A percentile compares a stretch with the other conserved stretches of the same genome.
Evolutionary conservation across 192 early-diverging fungal genomes (phyloP).

Genomic region (Linnemannia hyalina): DNA sequence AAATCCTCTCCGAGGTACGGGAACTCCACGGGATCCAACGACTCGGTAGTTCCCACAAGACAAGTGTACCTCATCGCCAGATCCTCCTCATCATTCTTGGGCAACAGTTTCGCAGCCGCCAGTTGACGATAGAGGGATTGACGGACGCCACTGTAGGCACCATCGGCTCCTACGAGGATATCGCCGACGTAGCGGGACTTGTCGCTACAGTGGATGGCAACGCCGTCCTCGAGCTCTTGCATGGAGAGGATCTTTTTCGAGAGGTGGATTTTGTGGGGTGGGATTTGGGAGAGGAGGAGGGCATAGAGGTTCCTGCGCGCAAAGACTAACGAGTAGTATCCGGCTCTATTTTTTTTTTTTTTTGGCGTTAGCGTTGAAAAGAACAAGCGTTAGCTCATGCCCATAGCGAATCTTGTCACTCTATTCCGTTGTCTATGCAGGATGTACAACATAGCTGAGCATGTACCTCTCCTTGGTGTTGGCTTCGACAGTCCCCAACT

Average conservation of each 20-base stretch:
- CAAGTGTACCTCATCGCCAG: slow-evolving; percentile 29
- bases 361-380: not conserved
- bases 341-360: slow-evolving; percentile 14
- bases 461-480: slow-evolving; percentile 34
- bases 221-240: slow-evolving; percentile 20
- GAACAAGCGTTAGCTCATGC: not conserved
- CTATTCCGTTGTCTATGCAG: not conserved
- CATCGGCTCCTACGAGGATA: slow-evolving; percentile 39
- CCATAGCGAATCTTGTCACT: too few species aligned
- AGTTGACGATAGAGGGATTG: slow-evolving; percentile 25
- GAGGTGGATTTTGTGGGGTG: slow-evolving; percentile 34
- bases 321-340: slow-evolving; percentile 33
- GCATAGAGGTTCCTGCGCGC: slow-evolving; percentile 21
- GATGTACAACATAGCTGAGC: not conserved
- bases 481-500: slow-evolving; percentile 24
- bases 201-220: slow-evolving; percentile 29
- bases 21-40: not conserved
- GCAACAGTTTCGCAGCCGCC: slow-evolving; percentile 5
- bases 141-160: slow-evolving; percentile 32
- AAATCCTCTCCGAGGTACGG: slow-evolving; percentile 14
- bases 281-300: slow-evolving; percentile 29
- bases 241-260: slow-evolving; percentile 25
- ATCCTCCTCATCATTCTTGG: slow-evolving; percentile 21
- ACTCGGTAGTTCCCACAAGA: slow-evolving; percentile 28
- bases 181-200: slow-evolving; percentile 23